phyloP scores from a whole-genome alignment of 2,329 filamentous ascomycete genomes.

The Pestalotiopsis sp. region DNA sequence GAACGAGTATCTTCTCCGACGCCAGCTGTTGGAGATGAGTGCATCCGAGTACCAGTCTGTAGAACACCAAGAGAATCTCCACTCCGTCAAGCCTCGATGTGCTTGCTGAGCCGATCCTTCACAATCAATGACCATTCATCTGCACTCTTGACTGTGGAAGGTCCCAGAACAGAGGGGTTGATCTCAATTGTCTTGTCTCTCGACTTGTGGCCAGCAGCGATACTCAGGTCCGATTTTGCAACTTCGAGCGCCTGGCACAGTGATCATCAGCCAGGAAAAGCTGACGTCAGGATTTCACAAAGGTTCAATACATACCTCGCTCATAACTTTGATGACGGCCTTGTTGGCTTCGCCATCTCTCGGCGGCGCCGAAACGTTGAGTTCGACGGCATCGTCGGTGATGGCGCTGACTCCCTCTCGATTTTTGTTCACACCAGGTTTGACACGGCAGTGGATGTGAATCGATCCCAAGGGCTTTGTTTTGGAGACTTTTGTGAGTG shows the following conservation, averaged over 20 bases:
- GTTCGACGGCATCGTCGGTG: slow-evolving; percentile 58
- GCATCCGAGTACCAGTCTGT: too few relatives aligned
- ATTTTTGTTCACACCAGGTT: slow-evolving; percentile 63
- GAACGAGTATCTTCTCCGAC: too few relatives aligned
- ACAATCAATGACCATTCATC: not conserved
- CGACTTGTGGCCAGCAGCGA: slow-evolving; percentile 65
- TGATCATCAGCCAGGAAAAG: not conserved
- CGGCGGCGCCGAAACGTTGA: slow-evolving; percentile 68
- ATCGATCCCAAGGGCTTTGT: slow-evolving; percentile 42
- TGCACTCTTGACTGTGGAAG: not conserved
- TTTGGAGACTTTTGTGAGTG: slow-evolving; percentile 47
- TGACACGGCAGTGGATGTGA: slow-evolving; percentile 67
- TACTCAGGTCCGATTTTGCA: slow-evolving; percentile 64
- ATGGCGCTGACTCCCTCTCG: slow-evolving; percentile 64
- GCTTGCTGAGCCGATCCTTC: not conserved
- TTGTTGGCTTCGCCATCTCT: slow-evolving; percentile 71
- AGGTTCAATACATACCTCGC: slow-evolving; percentile 60
- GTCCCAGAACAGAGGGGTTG: not conserved
- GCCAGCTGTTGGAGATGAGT: too few relatives aligned
- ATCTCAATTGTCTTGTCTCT: slow-evolving; percentile 61
- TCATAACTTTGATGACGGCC: slow-evolving; percentile 65
- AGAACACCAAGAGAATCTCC: not conserved
- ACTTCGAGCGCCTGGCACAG: slow-evolving; percentile 53
- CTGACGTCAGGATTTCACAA: too few relatives aligned
- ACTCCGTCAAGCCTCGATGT: not conserved